Evolutionary conservation across 2,329 filamentous ascomycete species (phyloP).

Genomic region (Chrysoporthe deuterocubensis): DNA sequence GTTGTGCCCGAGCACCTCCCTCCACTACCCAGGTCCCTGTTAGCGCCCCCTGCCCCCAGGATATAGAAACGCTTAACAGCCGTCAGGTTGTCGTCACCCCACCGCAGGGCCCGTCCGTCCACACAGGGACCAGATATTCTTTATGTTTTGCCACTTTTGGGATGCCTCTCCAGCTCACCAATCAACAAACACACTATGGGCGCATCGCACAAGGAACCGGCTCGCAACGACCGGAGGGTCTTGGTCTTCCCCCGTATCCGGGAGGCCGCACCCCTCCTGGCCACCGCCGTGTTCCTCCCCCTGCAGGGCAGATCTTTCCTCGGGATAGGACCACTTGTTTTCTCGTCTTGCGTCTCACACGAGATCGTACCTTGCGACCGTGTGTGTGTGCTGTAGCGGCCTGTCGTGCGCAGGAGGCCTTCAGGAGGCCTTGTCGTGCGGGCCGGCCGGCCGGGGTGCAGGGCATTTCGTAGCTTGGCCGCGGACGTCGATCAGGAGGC

Average conservation of each 20-base stretch:
- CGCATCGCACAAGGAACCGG: background rate
- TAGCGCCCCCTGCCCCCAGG: background rate
- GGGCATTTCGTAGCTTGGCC: background rate
- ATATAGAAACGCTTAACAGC: background rate
- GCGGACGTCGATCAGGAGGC: too few relatives aligned
- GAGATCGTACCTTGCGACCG: background rate
- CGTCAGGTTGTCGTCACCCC: background rate
- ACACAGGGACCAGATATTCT: background rate
- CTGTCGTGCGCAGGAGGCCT: constrained; percentile 5
- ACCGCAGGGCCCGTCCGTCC: background rate
- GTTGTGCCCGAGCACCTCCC: background rate
- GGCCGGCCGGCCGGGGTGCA: background rate
- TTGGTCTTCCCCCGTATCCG: background rate
- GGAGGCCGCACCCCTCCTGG: background rate
- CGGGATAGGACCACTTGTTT: background rate
- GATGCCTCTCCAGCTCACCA: too few relatives aligned
- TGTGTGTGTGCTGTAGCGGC: background rate
- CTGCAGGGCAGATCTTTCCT: background rate
- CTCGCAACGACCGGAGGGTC: too few relatives aligned
- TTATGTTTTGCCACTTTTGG: background rate
- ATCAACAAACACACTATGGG: background rate
- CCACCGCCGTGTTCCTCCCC: background rate
- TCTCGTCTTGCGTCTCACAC: background rate
- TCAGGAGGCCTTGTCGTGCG: background rate
- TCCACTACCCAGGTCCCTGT: background rate